Evolutionary conservation across 129 eudicot species (phyloP).

Genomic region (Helianthus annuus): DNA sequence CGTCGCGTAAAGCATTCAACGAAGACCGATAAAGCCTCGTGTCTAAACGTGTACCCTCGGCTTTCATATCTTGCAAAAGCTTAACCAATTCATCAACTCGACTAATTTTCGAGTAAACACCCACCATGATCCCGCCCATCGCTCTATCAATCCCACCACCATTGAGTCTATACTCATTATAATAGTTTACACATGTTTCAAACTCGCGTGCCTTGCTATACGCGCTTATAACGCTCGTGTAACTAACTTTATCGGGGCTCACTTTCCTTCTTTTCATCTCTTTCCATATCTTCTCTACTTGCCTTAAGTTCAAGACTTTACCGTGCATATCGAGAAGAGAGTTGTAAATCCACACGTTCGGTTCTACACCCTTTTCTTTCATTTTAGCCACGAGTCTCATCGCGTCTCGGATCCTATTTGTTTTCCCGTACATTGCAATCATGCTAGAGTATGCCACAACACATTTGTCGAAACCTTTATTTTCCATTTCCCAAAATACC

Average conservation of each 20-base stretch:
- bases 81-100: slow-evolving; percentile 67
- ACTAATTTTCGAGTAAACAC: slow-evolving; percentile 70
- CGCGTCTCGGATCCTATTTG: slow-evolving; percentile 66
- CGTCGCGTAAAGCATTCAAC: slow-evolving; percentile 73
- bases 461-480: slow-evolving; percentile 66
- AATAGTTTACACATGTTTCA: slow-evolving; percentile 56
- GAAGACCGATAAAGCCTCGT: slow-evolving; percentile 74
- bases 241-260: slow-evolving; percentile 68
- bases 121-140: slow-evolving; percentile 93
- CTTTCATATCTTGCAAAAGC: slow-evolving; percentile 83
- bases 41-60: slow-evolving; percentile 66
- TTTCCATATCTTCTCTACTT: slow-evolving; percentile 86
- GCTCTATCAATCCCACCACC: slow-evolving; percentile 75
- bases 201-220: slow-evolving; percentile 68
- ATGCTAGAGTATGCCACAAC: slow-evolving; percentile 91
- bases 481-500: slow-evolving; percentile 65
- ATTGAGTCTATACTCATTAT: slow-evolving; percentile 55
- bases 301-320: slow-evolving; percentile 57
- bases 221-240: slow-evolving; percentile 77
- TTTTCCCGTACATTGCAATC: slow-evolving; percentile 83
- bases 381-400: slow-evolving; percentile 79
- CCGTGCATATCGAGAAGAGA: slow-evolving; percentile 81
- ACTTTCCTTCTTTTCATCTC: slow-evolving; percentile 89
- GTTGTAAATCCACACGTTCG: slow-evolving; percentile 91
- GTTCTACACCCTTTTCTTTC: slow-evolving; percentile 83